Percentiles rank a stretch among this genome's conserved stretches.
phyloP scores from a whole-genome alignment of 306 rosid species.

The Begonia loranthoides region DNA sequence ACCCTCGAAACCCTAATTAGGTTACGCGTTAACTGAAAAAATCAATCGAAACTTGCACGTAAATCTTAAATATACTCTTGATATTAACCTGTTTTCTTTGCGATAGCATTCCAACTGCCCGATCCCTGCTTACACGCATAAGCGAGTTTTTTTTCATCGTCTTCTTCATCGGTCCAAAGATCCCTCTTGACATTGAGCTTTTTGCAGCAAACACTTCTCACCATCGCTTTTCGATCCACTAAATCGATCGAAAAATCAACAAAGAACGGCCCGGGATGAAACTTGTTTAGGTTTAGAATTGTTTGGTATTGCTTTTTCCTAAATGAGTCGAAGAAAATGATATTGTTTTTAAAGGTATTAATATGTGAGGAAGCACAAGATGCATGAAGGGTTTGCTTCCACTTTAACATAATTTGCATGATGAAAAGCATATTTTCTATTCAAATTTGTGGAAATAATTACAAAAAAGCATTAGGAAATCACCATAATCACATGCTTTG shows the following conservation, averaged over 20 bases:
- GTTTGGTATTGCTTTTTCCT: too few species aligned
- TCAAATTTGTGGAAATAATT: constrained; percentile 8
- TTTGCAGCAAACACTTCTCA: constrained; percentile 38
- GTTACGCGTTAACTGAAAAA: too few species aligned
- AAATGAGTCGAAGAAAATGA: constrained; percentile 9
- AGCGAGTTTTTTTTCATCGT: constrained; percentile 32
- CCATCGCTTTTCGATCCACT: constrained; percentile 31
- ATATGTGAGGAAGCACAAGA: constrained; percentile 56
- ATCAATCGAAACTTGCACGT: too few species aligned
- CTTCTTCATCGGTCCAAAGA: constrained; percentile 47
- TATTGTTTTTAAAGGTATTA: constrained; percentile 40
- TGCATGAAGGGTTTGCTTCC: constrained; percentile 36
- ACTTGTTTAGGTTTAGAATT: too few species aligned
- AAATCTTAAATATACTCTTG: too few species aligned
- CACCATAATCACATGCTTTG: constrained; percentile 26
- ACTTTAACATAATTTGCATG: constrained; percentile 52
- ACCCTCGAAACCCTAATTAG: too few species aligned
- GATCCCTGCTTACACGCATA: constrained; percentile 46
- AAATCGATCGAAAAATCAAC: too few species aligned
- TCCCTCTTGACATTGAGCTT: constrained; percentile 40
- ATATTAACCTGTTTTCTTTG: constrained; percentile 50
- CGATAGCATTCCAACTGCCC: constrained; percentile 44
- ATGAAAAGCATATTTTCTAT: constrained; percentile 20
- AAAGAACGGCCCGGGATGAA: too few species aligned
- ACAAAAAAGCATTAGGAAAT: constrained; percentile 17